Percentiles rank a stretch among this genome's conserved stretches.
These are phyloP conservation scores for Cutaneotrichosporon sp. DNA, from an alignment of 1,284 basidiomycete species.

Conservation along the genomic window DNA sequence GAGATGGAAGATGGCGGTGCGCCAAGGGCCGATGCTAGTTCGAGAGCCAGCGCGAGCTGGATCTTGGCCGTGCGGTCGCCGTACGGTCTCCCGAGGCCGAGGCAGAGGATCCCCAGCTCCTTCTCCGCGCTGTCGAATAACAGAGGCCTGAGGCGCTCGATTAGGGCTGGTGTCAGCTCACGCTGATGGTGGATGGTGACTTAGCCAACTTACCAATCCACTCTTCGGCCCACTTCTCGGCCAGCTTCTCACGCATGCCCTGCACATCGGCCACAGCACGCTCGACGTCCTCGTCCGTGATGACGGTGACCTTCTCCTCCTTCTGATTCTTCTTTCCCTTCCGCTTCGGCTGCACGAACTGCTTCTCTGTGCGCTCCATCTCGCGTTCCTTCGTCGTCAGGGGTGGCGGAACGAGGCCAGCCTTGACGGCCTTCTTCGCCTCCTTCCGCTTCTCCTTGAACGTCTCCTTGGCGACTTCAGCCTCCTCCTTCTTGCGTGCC, in stretches of 20 bases:
- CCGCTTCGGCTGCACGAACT: constrained; percentile 25
- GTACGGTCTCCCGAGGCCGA: constrained; percentile 44
- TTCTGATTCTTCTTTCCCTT: constrained; percentile 23
- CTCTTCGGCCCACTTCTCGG: constrained; percentile 39
- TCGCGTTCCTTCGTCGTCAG: constrained; percentile 17
- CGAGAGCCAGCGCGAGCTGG: constrained; percentile 41
- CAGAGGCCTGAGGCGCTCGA: constrained; percentile 2
- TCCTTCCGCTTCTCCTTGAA: constrained; percentile 38
- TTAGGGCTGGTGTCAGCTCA: constrained; percentile 13
- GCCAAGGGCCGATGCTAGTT: constrained; percentile 20
- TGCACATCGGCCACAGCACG: constrained; percentile 27
- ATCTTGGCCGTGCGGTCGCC: constrained; percentile 48
- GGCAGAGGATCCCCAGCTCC: constrained; percentile 33
- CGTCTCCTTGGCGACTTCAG: constrained; percentile 35
- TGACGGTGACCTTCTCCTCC: constrained; percentile 14
- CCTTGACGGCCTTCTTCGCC: constrained; percentile 30
- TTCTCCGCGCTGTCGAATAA: not conserved
- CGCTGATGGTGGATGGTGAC: too few relatives aligned
- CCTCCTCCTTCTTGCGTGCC: constrained; percentile 67
- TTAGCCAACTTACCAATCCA: constrained; percentile 34
- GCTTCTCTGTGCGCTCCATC: constrained; percentile 1
- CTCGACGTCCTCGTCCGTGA: constrained; percentile 24
- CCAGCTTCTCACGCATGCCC: constrained; percentile 41
- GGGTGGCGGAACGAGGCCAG: constrained; percentile 7
- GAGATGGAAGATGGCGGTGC: constrained; percentile 24